Base-by-base conservation (phyloP, 129 eudicot genomes). In the Chrysanthemum seticuspe region DNA sequence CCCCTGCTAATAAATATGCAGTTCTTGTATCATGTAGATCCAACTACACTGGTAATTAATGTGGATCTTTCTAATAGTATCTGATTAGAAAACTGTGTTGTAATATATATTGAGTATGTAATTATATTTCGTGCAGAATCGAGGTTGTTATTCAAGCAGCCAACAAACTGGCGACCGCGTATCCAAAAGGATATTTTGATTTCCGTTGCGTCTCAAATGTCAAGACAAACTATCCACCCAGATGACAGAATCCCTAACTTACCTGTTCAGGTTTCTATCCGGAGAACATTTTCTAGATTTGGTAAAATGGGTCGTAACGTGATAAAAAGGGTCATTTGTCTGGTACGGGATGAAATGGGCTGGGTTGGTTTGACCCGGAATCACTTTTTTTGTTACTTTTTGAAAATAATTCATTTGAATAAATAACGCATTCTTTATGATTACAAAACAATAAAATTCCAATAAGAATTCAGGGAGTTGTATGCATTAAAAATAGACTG, bases 1-100 rank as follows among this genome's bases (percentile, higher is more conserved):
- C 82, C 47, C 72, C 67, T 82, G 55, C 76, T 50, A 84, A 84
- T 83, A 83, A 77, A 40, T 94, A 90, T 77, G 85, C 98, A 47
- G 68, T 94, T 84, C 85, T 90, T 54, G 96, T 94, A 64, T 94
- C 97, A 70, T 94, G 93, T 71, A 87, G 97, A 47, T 90, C 96
- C 87, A 90, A 94, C 81, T 94, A 84, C 75, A 87, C 96, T 64
- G 97, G 98, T 94, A 88, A 65, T 23, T 67, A 65, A 55, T 67
- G 16, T 10, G 6, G 23, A 53, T 54, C 51, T 62, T 54, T 53
- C 59, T 62, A 62, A 10, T 48, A 4, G 19, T n/a, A 4, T 64
- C 14, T 49, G 12, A 48, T 5, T 68, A 23, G 48, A 57, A 48
- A 58, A 7, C 2, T 34, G 21, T 50, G 61, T 68, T 68, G 63